Evolutionary conservation across 139 green algal genomes (phyloP).

Genomic region (Prasinococcaceae sp.): DNA sequence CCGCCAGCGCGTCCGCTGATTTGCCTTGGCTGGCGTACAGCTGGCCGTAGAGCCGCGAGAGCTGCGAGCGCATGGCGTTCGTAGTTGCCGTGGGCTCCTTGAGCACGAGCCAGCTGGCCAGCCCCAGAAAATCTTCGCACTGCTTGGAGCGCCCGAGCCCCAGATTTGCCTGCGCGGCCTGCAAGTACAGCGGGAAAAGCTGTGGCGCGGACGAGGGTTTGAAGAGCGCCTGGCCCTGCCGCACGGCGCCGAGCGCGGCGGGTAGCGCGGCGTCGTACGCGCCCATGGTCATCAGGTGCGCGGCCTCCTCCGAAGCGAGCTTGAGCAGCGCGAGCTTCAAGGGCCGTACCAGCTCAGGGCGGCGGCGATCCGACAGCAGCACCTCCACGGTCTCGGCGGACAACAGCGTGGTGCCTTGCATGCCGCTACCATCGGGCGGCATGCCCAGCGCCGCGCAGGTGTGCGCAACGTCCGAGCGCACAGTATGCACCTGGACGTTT

Average conservation of each 20-base stretch:
- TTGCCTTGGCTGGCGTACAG: constrained; percentile 54
- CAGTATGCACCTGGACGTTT: no score
- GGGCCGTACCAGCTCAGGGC: constrained; percentile 34
- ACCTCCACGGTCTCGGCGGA: constrained; percentile 42
- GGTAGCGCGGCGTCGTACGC: constrained; percentile 61
- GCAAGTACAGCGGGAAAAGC: constrained; percentile 65
- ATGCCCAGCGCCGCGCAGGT: constrained; percentile 45
- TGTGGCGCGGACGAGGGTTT: constrained; percentile 51
- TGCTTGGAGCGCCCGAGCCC: constrained; percentile 40
- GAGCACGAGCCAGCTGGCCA: constrained; percentile 57
- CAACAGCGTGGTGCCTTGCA: constrained; percentile 39
- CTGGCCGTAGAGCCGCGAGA: constrained; percentile 60
- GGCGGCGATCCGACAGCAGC: constrained; percentile 34
- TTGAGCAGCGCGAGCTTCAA: constrained; percentile 67
- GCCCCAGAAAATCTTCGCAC: constrained; percentile 59
- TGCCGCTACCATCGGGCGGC: constrained; percentile 35
- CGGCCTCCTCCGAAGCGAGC: constrained; percentile 56
- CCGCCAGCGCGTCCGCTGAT: constrained; percentile 3
- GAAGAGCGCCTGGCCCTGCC: constrained; percentile 59
- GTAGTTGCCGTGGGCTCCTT: constrained; percentile 49
- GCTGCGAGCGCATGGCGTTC: constrained; percentile 57
- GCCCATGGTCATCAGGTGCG: constrained; percentile 51
- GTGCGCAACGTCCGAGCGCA: constrained; percentile 39
- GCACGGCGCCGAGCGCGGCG: constrained; percentile 52
- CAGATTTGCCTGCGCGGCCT: constrained; percentile 46